Evolutionary conservation across 73 alveolate genomes (phyloP).

Genomic region (Blepharisma japonicum): DNA sequence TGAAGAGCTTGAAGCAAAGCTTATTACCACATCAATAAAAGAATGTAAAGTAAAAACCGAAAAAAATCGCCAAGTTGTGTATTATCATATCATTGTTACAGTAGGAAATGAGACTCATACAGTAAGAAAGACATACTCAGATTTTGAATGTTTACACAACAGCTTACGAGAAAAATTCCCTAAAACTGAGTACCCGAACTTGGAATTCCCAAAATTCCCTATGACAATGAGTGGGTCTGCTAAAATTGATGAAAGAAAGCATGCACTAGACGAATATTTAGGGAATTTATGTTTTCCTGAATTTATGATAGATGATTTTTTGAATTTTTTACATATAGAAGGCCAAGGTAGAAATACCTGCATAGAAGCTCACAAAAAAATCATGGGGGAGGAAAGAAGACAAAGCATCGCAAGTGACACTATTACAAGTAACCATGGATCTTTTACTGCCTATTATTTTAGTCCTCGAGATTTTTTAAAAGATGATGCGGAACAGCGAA

Average conservation of each 20-base stretch:
- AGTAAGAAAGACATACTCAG: not conserved
- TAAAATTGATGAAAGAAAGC: not conserved
- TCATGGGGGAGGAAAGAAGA: not conserved
- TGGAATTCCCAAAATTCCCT: not conserved
- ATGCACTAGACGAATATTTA: not conserved
- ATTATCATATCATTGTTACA: not conserved
- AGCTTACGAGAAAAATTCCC: constrained; percentile 22
- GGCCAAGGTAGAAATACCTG: not conserved
- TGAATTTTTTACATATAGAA: constrained; percentile 26
- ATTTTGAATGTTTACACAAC: not conserved
- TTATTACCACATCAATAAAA: not conserved
- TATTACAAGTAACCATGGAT: not conserved
- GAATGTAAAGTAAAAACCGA: constrained; percentile 4
- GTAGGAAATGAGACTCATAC: not conserved
- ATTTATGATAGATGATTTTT: constrained; percentile 11
- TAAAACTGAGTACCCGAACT: not conserved
- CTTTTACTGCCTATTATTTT: not conserved
- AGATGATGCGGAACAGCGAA: not conserved
- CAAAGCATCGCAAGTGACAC: no score
- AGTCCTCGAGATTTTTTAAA: not conserved
- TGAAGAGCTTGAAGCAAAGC: not conserved
- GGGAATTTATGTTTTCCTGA: not conserved
- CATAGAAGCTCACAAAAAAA: not conserved
- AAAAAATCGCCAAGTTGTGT: not conserved
- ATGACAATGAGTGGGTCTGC: not conserved